These are phyloP conservation scores for Calocera viscosa DNA, from an alignment of 768 basidiomycete genomes.

Conservation along the genomic window DNA sequence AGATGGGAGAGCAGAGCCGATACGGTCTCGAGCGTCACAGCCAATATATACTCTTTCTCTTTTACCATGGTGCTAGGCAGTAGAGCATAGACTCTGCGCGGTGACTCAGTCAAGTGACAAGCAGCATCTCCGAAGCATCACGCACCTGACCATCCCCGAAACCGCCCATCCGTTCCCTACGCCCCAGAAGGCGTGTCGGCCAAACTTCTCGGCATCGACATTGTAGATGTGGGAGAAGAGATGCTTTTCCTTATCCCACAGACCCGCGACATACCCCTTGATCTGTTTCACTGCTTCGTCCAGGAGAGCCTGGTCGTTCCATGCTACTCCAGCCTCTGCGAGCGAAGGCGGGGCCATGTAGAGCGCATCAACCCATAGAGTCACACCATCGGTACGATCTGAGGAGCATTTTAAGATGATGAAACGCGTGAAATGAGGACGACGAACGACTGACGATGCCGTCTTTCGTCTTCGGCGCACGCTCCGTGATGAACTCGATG, in stretches of 20 bases:
- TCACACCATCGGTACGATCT: slow-evolving; percentile 1
- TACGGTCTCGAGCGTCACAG: slow-evolving; percentile 13
- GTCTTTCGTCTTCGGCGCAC: not conserved
- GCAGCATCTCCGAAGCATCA: not conserved
- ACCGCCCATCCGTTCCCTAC: slow-evolving; percentile 24
- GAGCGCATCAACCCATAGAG: slow-evolving; percentile 11
- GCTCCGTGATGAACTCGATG: not conserved
- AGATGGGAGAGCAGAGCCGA: slow-evolving; percentile 15
- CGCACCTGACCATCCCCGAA: slow-evolving; percentile 19
- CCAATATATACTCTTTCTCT: not conserved
- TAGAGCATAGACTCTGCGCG: not conserved
- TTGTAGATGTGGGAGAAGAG: slow-evolving; percentile 20
- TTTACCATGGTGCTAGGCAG: not conserved
- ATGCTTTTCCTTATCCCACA: slow-evolving; percentile 1
- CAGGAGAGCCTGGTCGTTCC: not conserved
- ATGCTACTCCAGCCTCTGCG: not conserved
- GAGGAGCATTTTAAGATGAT: not conserved
- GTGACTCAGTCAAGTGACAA: not conserved
- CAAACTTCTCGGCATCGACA: slow-evolving; percentile 13
- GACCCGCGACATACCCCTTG: not conserved
- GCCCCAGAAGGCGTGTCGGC: not conserved
- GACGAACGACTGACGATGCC: not conserved
- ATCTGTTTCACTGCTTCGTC: slow-evolving; percentile 6
- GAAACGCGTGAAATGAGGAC: no score
- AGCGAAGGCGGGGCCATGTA: slow-evolving; percentile 12